phyloP scores from a whole-genome alignment of 495 filamentous ascomycete species.

The Podospora pseudoanserina region DNA sequence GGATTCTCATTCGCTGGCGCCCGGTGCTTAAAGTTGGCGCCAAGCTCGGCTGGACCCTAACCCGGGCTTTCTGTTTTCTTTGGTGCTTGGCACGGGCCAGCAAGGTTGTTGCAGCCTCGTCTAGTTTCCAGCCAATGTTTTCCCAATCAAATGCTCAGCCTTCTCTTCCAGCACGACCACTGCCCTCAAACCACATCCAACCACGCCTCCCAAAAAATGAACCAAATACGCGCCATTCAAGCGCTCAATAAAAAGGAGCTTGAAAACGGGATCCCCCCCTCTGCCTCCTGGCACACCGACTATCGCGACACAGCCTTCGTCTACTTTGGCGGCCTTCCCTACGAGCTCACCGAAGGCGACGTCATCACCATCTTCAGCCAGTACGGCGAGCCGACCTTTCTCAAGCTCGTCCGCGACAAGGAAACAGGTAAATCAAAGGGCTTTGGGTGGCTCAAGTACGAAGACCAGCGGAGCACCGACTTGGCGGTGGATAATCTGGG shows the following conservation, averaged over 20 bases:
- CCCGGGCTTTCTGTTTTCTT: background rate
- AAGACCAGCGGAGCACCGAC: slow-evolving; percentile 94
- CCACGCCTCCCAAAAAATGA: slow-evolving; percentile 55
- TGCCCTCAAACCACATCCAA: background rate
- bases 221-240: slow-evolving; percentile 85
- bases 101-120: slow-evolving; percentile 1
- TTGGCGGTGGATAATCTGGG: slow-evolving; percentile 93
- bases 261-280: slow-evolving; percentile 72
- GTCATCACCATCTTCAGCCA: slow-evolving; percentile 96
- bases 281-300: slow-evolving; percentile 96
- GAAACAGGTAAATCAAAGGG: slow-evolving; percentile 92
- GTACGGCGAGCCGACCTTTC: slow-evolving; percentile 86
- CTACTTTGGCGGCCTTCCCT: slow-evolving; percentile 92
- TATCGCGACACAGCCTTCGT: slow-evolving; percentile 96
- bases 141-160: slow-evolving; percentile 12
- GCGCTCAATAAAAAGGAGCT: slow-evolving; percentile 94
- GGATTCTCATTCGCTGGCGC: background rate
- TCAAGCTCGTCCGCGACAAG: slow-evolving; percentile 89
- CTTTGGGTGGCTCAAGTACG: slow-evolving; percentile 95
- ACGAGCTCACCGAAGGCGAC: slow-evolving; percentile 92
- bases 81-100: slow-evolving; percentile 10
- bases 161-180: background rate
- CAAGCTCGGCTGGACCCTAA: background rate
- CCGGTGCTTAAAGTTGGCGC: background rate
- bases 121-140: background rate